Evolutionary conservation across 305 asterid genomes (phyloP).

Genomic region (Fraxinus latifolia): DNA sequence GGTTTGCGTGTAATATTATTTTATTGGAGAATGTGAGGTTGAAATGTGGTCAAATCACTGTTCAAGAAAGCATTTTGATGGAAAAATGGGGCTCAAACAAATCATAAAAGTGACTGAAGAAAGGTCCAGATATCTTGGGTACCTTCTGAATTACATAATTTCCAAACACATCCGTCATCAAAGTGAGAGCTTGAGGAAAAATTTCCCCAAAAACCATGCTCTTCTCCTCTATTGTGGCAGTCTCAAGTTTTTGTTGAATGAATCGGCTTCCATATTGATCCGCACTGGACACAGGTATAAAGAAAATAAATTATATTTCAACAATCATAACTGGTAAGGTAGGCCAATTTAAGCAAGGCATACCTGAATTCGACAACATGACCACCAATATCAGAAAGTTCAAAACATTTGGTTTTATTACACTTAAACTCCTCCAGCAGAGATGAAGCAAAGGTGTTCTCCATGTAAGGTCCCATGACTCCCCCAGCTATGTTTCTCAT

Average conservation of each 20-base stretch:
- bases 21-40: background rate
- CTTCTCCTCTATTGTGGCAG: slow-evolving; percentile 89
- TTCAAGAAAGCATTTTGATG: background rate
- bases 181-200: slow-evolving; percentile 82
- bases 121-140: slow-evolving; percentile 18
- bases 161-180: slow-evolving; percentile 97
- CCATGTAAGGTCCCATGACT: slow-evolving; percentile 71
- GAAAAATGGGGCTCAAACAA: background rate
- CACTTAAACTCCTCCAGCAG: slow-evolving; percentile 95
- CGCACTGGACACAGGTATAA: slow-evolving; percentile 45
- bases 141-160: slow-evolving; percentile 98
- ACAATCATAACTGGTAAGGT: slow-evolving; percentile 3
- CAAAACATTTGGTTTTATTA: slow-evolving; percentile 85
- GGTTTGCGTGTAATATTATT: background rate
- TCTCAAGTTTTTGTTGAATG: slow-evolving; percentile 96
- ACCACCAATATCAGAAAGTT: slow-evolving; percentile 82
- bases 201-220: slow-evolving; percentile 91
- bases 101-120: background rate
- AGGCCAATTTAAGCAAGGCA: background rate
- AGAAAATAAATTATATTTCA: slow-evolving; percentile 18
- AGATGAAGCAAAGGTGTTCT: slow-evolving; percentile 63
- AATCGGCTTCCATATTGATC: slow-evolving; percentile 99
- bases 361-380: slow-evolving; percentile 99
- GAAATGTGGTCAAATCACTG: background rate
- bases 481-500: slow-evolving; percentile 68